Conservation (phyloP, 164 flowering plant species). For the Chloranthus sessilifolius region DNA sequence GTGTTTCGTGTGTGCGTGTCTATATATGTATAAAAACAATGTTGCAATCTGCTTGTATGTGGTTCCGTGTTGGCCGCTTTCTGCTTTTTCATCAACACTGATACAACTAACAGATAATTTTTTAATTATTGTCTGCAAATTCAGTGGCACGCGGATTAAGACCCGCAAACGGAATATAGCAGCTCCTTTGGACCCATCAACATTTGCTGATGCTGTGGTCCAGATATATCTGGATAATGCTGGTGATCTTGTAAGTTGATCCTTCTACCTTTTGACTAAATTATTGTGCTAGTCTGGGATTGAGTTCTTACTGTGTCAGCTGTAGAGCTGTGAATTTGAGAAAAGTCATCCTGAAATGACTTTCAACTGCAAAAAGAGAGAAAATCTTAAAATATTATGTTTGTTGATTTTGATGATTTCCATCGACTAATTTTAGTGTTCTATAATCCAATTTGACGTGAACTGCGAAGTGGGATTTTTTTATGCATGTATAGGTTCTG, state of each 20-base stretch:
- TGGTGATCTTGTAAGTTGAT: constrained; percentile 84
- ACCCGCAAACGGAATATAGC: constrained; percentile 99
- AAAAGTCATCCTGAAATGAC: background rate
- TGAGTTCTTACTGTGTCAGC: background rate
- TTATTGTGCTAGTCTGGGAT: no score
- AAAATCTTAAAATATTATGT: no score
- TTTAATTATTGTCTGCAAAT: constrained; percentile 6
- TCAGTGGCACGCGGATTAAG: constrained; percentile 99
- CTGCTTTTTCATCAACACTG: background rate
- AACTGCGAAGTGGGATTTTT: no score
- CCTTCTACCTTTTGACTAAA: background rate
- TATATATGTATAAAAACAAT: background rate
- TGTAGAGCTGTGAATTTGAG: no score
- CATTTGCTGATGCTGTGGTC: constrained; percentile 99
- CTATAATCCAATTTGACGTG: no score
- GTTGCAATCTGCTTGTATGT: background rate
- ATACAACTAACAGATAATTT: background rate
- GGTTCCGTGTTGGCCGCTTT: background rate
- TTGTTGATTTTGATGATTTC: no score
- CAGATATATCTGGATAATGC: constrained; percentile 99
- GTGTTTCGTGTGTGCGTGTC: background rate
- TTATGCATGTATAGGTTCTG: no score
- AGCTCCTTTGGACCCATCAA: constrained; percentile 99
- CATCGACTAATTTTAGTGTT: no score
- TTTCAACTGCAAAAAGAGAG: no score